Percentiles rank a stretch among this genome's conserved stretches.
Conservation (phyloP, 1,139 yeast species). For the Candida dubliniensis region DNA sequence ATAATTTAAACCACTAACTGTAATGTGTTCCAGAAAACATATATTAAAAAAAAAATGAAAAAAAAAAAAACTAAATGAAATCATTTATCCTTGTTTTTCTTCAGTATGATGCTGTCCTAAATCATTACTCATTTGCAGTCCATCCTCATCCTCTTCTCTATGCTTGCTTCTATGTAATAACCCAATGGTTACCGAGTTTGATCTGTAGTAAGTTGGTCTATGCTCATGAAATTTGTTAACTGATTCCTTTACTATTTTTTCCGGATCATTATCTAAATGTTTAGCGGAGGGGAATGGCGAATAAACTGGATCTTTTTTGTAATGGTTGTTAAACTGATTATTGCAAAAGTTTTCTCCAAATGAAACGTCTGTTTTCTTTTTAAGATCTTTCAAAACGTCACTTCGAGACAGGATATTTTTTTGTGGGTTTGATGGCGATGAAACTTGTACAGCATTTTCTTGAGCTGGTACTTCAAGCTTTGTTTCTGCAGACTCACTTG, state of each 20-base stretch:
- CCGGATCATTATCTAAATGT: slow-evolving; percentile 40
- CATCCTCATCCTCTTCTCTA: background rate
- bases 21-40: too few species aligned
- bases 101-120: background rate
- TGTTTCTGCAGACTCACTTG: slow-evolving; percentile 1
- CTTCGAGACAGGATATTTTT: background rate
- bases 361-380: background rate
- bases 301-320: slow-evolving; percentile 41
- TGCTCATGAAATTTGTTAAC: slow-evolving; percentile 20
- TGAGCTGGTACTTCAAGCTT: background rate
- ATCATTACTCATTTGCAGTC: background rate
- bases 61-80: too few species aligned
- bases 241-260: slow-evolving; percentile 23
- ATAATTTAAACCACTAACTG: too few species aligned
- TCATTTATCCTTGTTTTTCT: background rate
- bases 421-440: slow-evolving; percentile 5
- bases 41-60: too few species aligned
- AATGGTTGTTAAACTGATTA: slow-evolving; percentile 44
- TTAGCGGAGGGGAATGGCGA: slow-evolving; percentile 43
- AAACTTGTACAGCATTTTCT: background rate
- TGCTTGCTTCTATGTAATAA: slow-evolving; percentile 25
- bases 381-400: background rate
- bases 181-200: slow-evolving; percentile 46
- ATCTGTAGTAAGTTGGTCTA: slow-evolving; percentile 34
- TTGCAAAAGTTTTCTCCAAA: slow-evolving; percentile 15